These are phyloP conservation scores for Clathrospora elynae DNA, from an alignment of 2,329 filamentous ascomycete species.

Conservation along the genomic window DNA sequence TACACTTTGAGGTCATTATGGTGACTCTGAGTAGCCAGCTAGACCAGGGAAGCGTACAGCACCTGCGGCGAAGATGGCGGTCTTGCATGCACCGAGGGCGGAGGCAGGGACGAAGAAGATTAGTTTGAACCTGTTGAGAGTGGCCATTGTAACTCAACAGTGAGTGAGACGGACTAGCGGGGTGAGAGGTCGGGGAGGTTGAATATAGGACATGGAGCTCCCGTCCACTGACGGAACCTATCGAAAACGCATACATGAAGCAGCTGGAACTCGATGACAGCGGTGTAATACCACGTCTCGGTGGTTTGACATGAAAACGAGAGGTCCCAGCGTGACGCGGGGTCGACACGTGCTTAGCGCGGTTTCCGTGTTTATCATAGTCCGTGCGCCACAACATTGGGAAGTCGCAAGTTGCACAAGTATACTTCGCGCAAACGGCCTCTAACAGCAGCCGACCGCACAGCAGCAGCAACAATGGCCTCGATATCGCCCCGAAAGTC, in stretches of 20 bases:
- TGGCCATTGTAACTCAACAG: constrained; percentile 4
- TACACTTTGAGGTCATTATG: too few relatives aligned
- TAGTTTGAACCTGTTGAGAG: constrained; percentile 48
- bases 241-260: background rate
- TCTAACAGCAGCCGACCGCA: constrained; percentile 18
- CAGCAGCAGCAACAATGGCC: constrained; percentile 44
- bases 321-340: constrained; percentile 15
- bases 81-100: constrained; percentile 48
- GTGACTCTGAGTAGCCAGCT: constrained; percentile 52
- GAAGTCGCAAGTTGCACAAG: constrained; percentile 14
- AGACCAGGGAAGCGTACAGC: constrained; percentile 52
- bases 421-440: constrained; percentile 10
- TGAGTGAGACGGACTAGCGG: background rate
- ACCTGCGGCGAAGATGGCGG: constrained; percentile 54
- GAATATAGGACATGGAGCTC: background rate
- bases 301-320: background rate
- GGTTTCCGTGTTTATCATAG: constrained; percentile 28
- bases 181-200: background rate
- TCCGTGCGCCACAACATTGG: constrained; percentile 24
- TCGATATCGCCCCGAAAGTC: constrained; percentile 57
- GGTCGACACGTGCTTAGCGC: constrained; percentile 27
- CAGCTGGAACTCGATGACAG: background rate
- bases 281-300: background rate
- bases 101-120: constrained; percentile 53
- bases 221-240: background rate